Evolutionary conservation across 1,284 basidiomycete genomes (phyloP).

Genomic region (Microbotryomycetes sp.): DNA sequence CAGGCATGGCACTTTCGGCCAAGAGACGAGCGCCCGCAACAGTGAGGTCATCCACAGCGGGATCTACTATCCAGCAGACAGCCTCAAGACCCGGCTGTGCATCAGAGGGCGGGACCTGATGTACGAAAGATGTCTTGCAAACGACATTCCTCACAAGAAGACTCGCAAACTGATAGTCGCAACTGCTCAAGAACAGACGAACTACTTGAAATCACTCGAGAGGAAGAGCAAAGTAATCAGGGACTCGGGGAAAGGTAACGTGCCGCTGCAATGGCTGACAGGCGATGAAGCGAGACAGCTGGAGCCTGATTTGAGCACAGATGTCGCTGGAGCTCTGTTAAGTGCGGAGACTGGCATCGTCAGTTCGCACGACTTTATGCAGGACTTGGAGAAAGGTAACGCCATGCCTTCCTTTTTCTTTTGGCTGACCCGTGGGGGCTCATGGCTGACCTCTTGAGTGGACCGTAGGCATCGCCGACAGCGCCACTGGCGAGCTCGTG

Average conservation of each 20-base stretch:
- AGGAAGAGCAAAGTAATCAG: background rate
- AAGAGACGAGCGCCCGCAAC: constrained; percentile 56
- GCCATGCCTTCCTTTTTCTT: background rate
- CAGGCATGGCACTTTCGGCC: constrained; percentile 25
- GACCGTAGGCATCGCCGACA: constrained; percentile 58
- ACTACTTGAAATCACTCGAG: constrained; percentile 58
- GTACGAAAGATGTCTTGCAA: constrained; percentile 65
- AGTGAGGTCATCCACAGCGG: constrained; percentile 69
- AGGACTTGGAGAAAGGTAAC: constrained; percentile 29
- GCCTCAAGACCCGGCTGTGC: constrained; percentile 81
- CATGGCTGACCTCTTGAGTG: constrained; percentile 54
- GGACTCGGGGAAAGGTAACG: background rate
- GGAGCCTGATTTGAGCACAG: constrained; percentile 71
- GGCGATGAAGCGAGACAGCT: constrained; percentile 65
- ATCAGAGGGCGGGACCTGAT: constrained; percentile 78
- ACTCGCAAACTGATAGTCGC: constrained; percentile 86
- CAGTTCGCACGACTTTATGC: constrained; percentile 62
- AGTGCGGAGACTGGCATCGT: constrained; percentile 87
- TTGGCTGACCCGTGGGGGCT: constrained; percentile 50
- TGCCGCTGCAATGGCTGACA: constrained; percentile 60
- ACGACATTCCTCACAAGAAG: constrained; percentile 63
- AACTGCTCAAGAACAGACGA: constrained; percentile 52
- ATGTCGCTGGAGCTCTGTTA: constrained; percentile 67
- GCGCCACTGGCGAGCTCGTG: constrained; percentile 65
- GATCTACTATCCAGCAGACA: constrained; percentile 65